Evolutionary conservation across 805 yeast genomes (phyloP).

Genomic region (Kodamaea kaohsiungensis): DNA sequence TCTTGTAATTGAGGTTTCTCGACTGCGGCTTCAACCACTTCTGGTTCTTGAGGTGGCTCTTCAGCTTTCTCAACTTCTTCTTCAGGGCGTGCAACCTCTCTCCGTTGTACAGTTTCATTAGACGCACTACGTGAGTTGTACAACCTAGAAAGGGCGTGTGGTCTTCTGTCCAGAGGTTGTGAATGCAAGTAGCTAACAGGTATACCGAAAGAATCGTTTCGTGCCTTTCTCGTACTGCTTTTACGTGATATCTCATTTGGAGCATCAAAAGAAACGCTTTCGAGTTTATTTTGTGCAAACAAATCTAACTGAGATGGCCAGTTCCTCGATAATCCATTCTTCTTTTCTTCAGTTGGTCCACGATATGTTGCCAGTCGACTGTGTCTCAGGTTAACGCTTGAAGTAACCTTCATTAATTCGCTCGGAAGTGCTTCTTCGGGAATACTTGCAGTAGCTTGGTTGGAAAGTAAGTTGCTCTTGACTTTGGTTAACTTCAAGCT

Average conservation of each 20-base stretch:
- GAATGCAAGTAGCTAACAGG: slow-evolving; percentile 20
- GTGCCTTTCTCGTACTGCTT: slow-evolving; percentile 36
- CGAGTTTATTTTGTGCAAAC: slow-evolving; percentile 38
- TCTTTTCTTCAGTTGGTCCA: slow-evolving; percentile 5
- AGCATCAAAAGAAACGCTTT: slow-evolving; percentile 30
- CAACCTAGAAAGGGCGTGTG: slow-evolving; percentile 12
- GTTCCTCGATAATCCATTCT: slow-evolving; percentile 16
- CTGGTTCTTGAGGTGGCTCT: slow-evolving; percentile 1
- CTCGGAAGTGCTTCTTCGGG: slow-evolving; percentile 2
- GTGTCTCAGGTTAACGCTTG: neutral
- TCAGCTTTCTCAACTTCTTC: slow-evolving; percentile 5
- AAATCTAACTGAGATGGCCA: slow-evolving; percentile 60
- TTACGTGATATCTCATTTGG: slow-evolving; percentile 32
- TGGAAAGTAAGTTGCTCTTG: neutral
- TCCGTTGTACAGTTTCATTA: neutral
- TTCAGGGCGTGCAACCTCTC: neutral
- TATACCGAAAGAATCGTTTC: slow-evolving; percentile 28
- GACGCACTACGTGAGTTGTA: slow-evolving; percentile 7
- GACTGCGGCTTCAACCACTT: neutral
- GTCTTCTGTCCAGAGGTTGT: slow-evolving; percentile 4
- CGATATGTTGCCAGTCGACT: slow-evolving; percentile 4
- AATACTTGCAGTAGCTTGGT: neutral
- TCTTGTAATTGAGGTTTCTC: neutral
- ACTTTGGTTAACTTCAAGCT: slow-evolving; percentile 1
- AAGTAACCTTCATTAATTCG: neutral